Conservation (phyloP, 257 asterid genomes). For the Penstemon eatonii region DNA sequence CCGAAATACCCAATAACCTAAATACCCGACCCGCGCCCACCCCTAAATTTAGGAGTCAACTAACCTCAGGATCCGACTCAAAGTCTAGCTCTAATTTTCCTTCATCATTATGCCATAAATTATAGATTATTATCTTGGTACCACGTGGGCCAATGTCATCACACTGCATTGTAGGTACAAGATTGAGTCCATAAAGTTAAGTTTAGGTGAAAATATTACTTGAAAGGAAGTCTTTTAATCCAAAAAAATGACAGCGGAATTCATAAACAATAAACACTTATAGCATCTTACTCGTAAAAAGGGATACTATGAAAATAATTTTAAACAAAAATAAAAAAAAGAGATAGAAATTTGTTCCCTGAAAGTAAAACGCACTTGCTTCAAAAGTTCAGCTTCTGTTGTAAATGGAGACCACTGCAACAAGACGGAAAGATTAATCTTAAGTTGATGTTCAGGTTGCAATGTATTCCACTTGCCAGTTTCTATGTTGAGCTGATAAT, state of each 20-base stretch:
- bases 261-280: neutral
- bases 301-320: too few relatives aligned
- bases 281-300: neutral
- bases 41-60: slow-evolving; percentile 24
- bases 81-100: slow-evolving; percentile 82
- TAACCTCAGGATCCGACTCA: slow-evolving; percentile 80
- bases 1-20: too few relatives aligned
- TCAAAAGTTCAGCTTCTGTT: slow-evolving; percentile 69
- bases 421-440: slow-evolving; percentile 61
- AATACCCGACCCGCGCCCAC: too few relatives aligned
- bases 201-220: slow-evolving; percentile 15
- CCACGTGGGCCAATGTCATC: slow-evolving; percentile 82
- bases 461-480: slow-evolving; percentile 57
- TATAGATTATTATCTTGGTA: slow-evolving; percentile 68
- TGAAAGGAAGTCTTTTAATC: slow-evolving; percentile 8
- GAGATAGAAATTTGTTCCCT: slow-evolving; percentile 12
- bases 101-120: slow-evolving; percentile 76
- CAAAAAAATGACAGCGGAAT: neutral
- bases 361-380: slow-evolving; percentile 65
- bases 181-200: neutral
- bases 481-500: slow-evolving; percentile 53
- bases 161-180: slow-evolving; percentile 49
- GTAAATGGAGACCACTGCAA: slow-evolving; percentile 82
- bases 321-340: neutral
- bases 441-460: slow-evolving; percentile 44